A percentile compares a stretch with the other conserved stretches of the same genome.
Conservation (phyloP, 2,329 filamentous ascomycete genomes). For the Pseudovirgaria hyperparasitica region DNA sequence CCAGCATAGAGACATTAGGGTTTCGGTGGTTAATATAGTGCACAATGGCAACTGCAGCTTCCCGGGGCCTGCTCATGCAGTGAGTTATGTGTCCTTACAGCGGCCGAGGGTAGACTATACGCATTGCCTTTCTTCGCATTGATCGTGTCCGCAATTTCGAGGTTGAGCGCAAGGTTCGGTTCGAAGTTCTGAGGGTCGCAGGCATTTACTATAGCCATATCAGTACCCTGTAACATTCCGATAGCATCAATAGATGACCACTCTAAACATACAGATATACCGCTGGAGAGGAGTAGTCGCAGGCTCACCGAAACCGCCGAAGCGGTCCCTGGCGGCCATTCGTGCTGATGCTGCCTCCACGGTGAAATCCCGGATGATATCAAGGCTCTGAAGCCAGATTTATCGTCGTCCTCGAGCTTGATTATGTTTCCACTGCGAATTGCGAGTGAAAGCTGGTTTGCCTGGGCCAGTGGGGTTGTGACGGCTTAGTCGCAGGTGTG, state of each 20-base stretch:
- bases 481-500: no score
- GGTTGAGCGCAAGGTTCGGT: constrained; percentile 88
- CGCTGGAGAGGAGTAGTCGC: constrained; percentile 80
- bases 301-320: constrained; percentile 67
- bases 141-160: constrained; percentile 92
- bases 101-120: constrained; percentile 25
- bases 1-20: constrained; percentile 83
- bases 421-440: no score
- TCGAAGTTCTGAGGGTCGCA: constrained; percentile 97
- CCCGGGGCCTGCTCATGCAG: constrained; percentile 51
- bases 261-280: constrained; percentile 55
- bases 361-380: no score
- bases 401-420: no score
- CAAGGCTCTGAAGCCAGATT: no score
- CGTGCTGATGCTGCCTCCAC: constrained; percentile 93
- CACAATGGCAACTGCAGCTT: constrained; percentile 87
- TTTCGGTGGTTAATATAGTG: constrained; percentile 95
- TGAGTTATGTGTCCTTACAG: constrained; percentile 1
- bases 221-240: constrained; percentile 6
- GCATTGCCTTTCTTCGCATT: constrained; percentile 95
- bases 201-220: constrained; percentile 53
- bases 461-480: no score
- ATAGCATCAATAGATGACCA: not conserved
- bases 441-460: no score
- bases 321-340: constrained; percentile 90